These are phyloP conservation scores for Paramecium caudatum DNA, from an alignment of 73 alveolate genomes.

Conservation along the genomic window DNA sequence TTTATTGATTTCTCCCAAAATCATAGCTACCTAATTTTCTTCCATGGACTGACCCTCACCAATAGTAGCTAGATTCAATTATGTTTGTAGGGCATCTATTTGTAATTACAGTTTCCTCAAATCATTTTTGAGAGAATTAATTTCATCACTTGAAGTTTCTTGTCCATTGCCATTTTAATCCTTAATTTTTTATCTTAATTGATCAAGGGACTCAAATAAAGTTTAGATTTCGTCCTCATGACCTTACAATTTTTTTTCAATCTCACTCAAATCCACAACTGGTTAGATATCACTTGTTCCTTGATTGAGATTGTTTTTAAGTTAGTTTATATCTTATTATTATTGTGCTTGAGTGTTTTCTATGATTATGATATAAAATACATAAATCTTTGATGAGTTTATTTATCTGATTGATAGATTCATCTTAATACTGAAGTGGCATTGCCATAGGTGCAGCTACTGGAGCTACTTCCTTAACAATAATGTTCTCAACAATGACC, in stretches of 20 bases:
- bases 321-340: background rate
- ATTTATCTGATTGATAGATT: background rate
- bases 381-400: background rate
- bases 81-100: constrained; percentile 34
- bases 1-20: constrained; percentile 51
- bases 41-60: constrained; percentile 6
- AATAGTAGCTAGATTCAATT: constrained; percentile 50
- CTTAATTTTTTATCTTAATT: background rate
- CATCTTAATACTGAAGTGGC: constrained; percentile 5
- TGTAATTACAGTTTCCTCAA: background rate
- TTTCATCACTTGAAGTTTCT: constrained; percentile 35
- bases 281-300: background rate
- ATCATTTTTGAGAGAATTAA: constrained; percentile 10
- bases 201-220: constrained; percentile 1
- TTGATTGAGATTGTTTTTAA: background rate
- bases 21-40: constrained; percentile 30
- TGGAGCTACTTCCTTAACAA: constrained; percentile 16
- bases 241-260: background rate
- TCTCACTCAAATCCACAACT: constrained; percentile 3
- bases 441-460: background rate
- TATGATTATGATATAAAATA: background rate
- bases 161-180: constrained; percentile 10
- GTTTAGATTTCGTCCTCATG: constrained; percentile 30
- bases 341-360: background rate
- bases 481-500: background rate